Conservation (phyloP, 345 rosid species). For the Trapa incisa region DNA sequence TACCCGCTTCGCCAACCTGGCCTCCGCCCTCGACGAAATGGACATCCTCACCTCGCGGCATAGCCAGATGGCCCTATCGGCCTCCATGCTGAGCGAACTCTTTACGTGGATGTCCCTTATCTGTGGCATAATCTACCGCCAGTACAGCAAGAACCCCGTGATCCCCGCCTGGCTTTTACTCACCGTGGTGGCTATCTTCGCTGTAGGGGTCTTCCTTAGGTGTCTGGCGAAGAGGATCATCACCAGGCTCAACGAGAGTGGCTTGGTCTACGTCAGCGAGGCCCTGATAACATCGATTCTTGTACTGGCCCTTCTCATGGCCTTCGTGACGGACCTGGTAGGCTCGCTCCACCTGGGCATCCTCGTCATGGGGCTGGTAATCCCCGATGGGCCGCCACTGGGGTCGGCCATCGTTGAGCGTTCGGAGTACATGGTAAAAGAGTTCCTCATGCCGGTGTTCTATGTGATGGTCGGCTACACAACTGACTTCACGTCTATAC, state of each 20-base stretch:
- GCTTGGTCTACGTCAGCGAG: conserved; percentile 4
- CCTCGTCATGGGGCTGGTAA: conserved; percentile 4
- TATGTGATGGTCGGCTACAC: neutral
- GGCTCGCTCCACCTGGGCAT: conserved; percentile 9
- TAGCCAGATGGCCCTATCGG: conserved; percentile 16
- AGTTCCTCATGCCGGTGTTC: conserved; percentile 11
- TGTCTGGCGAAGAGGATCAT: neutral
- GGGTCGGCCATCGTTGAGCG: neutral
- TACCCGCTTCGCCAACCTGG: conserved; percentile 12
- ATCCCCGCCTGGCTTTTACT: neutral
- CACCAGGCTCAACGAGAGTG: conserved; percentile 4
- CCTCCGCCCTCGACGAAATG: conserved; percentile 13
- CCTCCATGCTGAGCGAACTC: conserved; percentile 11
- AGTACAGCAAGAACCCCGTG: neutral
- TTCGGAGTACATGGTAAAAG: conserved; percentile 7
- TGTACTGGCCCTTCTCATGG: conserved; percentile 3
- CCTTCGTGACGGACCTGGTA: neutral
- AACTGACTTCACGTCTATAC: neutral
- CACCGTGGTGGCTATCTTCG: neutral
- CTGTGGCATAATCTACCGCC: neutral
- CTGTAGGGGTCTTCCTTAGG: neutral
- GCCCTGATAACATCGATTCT: conserved; percentile 1
- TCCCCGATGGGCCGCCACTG: conserved; percentile 10
- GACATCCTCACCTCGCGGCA: conserved; percentile 23
- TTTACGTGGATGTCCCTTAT: neutral